Base-by-base conservation (phyloP, 176 grass and related monocot species). In the Aegilops umbellulata region DNA sequence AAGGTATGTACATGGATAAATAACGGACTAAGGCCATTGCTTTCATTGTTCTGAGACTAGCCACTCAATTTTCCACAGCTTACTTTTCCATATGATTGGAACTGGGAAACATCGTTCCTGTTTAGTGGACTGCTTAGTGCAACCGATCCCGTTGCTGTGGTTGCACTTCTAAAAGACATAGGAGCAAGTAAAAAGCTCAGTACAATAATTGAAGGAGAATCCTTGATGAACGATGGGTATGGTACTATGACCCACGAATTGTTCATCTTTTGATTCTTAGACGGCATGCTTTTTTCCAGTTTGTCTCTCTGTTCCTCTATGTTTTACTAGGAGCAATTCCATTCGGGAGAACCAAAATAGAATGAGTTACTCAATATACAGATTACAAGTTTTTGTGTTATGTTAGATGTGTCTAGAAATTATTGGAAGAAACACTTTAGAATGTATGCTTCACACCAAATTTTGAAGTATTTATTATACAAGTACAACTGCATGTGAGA, bases 121-220 rank as follows among this genome's bases (percentile, higher is more conserved):
- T 84, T 95, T 34, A 86, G 95, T 26, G 95, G 95, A 39, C 65
- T 98, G 41, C 93, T 98, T 83, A 95, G 95, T 87, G 95, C 95
- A 20, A 98, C 93, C 1, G 95, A 98, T 86, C 95, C 95, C 55
- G 91, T 98, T 77, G 93, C 91, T 84, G 91, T 94, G 65, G 93
- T 98, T 66, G 95, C 95, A 13, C 80, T 95, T 49, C 86, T 98
- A 29, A 98, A 94, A 87, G 95, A 95, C 77, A 88, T 98, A 49
- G 93, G 93, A 60, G 95, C 95, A 67, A 94, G 91, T 88, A 95
- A 98, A 92, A 98, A 95, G 69, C 76, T 98, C 60, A 95, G 74
- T 30, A 98, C 95, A 57, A 92, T 98, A 69, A 98, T 98, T 77
- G 95, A 98, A 77, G 95, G 95, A 79, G 95, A 95, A 94, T 94